Evolutionary conservation across 768 basidiomycete species (phyloP).

Genomic region (Leucosporidium yakuticum): DNA sequence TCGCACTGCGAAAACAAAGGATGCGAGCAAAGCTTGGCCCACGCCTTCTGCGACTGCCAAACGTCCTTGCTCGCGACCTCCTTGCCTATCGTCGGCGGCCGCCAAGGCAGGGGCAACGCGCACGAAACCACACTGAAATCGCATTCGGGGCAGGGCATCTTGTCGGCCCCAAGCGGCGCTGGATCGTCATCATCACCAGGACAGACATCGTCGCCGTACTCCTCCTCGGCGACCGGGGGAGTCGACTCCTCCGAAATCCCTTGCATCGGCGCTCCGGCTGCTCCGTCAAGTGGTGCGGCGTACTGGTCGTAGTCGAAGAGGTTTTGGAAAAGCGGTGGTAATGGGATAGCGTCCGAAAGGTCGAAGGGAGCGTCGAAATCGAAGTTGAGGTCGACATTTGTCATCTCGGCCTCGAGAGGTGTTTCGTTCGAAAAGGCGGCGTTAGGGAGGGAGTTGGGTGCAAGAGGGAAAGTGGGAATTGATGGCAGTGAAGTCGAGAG

Average conservation of each 20-base stretch:
- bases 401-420: background rate
- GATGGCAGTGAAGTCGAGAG: background rate
- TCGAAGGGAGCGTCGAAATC: conserved; percentile 35
- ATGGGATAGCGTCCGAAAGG: conserved; percentile 13
- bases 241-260: background rate
- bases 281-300: background rate
- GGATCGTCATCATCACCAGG: conserved; percentile 22
- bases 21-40: conserved; percentile 32
- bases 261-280: background rate
- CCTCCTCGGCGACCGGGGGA: background rate
- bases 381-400: background rate
- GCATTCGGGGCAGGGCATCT: conserved; percentile 33
- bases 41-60: conserved; percentile 29
- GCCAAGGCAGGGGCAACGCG: conserved; percentile 31
- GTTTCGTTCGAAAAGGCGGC: background rate
- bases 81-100: conserved; percentile 18
- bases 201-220: conserved; percentile 8
- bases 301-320: conserved; percentile 2
- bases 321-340: conserved; percentile 21
- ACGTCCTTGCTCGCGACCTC: conserved; percentile 16
- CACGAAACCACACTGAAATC: conserved; percentile 24
- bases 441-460: background rate
- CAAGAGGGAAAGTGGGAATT: background rate
- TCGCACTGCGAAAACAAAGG: conserved; percentile 27
- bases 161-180: background rate